Evolutionary conservation across 306 rosid species (phyloP).

Genomic region (Cucurbita moschata): DNA sequence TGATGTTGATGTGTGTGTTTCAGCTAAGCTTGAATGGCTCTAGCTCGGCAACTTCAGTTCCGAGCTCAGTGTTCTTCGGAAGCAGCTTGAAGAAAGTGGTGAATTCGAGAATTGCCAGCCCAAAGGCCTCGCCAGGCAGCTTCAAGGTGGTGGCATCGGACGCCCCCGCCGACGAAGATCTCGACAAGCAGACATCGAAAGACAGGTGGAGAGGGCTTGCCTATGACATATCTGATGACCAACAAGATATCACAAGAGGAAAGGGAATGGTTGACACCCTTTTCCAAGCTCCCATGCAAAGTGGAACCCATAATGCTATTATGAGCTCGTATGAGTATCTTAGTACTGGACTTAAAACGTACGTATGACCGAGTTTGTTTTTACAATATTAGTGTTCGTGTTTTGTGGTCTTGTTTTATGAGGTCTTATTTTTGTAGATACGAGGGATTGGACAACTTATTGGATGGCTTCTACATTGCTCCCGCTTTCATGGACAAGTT

Average conservation of each 20-base stretch:
- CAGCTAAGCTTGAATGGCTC: slow-evolving; percentile 65
- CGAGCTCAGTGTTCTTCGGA: slow-evolving; percentile 64
- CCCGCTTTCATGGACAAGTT: slow-evolving; percentile 98
- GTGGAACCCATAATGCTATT: slow-evolving; percentile 69
- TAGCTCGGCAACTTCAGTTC: slow-evolving; percentile 29
- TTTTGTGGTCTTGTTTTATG: background rate
- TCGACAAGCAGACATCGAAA: slow-evolving; percentile 20
- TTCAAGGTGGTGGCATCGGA: slow-evolving; percentile 22
- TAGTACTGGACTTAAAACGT: slow-evolving; percentile 57
- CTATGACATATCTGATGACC: slow-evolving; percentile 67
- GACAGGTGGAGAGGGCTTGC: slow-evolving; percentile 70
- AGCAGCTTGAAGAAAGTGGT: slow-evolving; percentile 60
- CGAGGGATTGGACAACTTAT: slow-evolving; percentile 43
- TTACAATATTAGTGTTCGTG: background rate
- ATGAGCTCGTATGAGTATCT: slow-evolving; percentile 84
- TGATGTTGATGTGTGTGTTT: background rate
- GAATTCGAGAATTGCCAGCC: slow-evolving; percentile 25
- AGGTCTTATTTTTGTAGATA: slow-evolving; percentile 24
- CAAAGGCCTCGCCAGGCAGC: background rate
- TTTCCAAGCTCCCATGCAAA: slow-evolving; percentile 51
- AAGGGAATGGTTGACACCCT: slow-evolving; percentile 84
- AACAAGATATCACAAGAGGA: slow-evolving; percentile 92
- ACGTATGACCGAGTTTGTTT: background rate
- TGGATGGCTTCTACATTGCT: slow-evolving; percentile 81
- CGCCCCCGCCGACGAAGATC: slow-evolving; percentile 11